Evolutionary conservation across 1,139 yeast genomes (phyloP).

Genomic region (Scheffersomyces titani): DNA sequence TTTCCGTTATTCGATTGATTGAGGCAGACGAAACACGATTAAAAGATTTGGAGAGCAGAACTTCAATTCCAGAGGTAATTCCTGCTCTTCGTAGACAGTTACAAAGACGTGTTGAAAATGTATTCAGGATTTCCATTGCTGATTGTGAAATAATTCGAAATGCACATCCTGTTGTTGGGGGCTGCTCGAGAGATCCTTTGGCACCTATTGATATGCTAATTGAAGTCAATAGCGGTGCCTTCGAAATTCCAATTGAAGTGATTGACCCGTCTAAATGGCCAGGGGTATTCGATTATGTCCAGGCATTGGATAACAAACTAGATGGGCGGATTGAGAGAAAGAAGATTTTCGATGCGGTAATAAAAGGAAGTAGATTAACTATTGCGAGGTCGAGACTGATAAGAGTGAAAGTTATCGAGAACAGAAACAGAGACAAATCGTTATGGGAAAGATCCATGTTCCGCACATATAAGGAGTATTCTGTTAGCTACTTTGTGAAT

Average conservation of each 20-base stretch:
- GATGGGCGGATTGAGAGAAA: not conserved
- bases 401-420: not conserved
- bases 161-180: not conserved
- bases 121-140: not conserved
- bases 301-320: not conserved
- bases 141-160: not conserved
- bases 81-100: not conserved
- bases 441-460: not conserved
- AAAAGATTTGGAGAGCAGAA: not conserved
- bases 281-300: not conserved
- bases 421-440: not conserved
- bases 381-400: not conserved
- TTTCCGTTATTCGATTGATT: not conserved
- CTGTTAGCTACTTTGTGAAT: not conserved
- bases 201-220: not conserved
- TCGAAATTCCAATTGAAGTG: not conserved
- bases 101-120: not conserved
- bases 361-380: not conserved
- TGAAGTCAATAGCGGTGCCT: not conserved
- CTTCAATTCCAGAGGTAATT: not conserved
- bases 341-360: not conserved
- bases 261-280: not conserved
- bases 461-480: not conserved
- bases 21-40: not conserved
- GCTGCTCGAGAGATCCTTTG: not conserved